A percentile compares a stretch with the other conserved stretches of the same genome.
Evolutionary conservation across 1,139 yeast genomes (phyloP).

Genomic region (Zygoascus sp.): DNA sequence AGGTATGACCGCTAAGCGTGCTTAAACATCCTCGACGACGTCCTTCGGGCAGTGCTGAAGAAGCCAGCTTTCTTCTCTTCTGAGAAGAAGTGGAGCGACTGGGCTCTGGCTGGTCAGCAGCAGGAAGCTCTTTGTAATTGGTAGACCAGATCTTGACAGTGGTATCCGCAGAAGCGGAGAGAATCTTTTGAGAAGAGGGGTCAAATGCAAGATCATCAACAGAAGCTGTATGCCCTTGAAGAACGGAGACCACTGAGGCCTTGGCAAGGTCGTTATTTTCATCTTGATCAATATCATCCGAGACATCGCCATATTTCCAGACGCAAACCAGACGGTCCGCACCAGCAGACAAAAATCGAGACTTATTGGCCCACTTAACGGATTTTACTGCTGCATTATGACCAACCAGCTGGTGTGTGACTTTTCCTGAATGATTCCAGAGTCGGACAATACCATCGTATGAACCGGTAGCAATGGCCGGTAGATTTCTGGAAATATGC

Average conservation of each 20-base stretch:
- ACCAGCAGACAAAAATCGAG: constrained; percentile 77
- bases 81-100: constrained; percentile 67
- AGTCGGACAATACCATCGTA: constrained; percentile 93
- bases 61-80: constrained; percentile 75
- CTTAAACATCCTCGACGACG: constrained; percentile 79
- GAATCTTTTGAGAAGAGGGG: constrained; percentile 46
- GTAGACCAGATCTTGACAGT: constrained; percentile 89
- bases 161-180: constrained; percentile 82
- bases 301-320: constrained; percentile 63
- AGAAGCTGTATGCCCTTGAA: constrained; percentile 87
- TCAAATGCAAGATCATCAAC: constrained; percentile 72
- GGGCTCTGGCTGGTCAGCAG: constrained; percentile 51
- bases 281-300: constrained; percentile 41
- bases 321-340: constrained; percentile 83
- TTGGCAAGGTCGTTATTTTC: constrained; percentile 48
- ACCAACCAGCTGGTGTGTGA: constrained; percentile 77
- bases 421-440: constrained; percentile 79
- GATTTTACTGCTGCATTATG: constrained; percentile 83
- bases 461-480: constrained; percentile 74
- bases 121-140: constrained; percentile 76
- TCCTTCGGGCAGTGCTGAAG: constrained; percentile 57
- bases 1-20: constrained; percentile 71
- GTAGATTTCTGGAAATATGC: constrained; percentile 37
- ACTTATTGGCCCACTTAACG: constrained; percentile 59
- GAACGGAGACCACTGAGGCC: constrained; percentile 73